Conservation (phyloP, 192 early-diverging fungal species). For the Backusella sp. region DNA sequence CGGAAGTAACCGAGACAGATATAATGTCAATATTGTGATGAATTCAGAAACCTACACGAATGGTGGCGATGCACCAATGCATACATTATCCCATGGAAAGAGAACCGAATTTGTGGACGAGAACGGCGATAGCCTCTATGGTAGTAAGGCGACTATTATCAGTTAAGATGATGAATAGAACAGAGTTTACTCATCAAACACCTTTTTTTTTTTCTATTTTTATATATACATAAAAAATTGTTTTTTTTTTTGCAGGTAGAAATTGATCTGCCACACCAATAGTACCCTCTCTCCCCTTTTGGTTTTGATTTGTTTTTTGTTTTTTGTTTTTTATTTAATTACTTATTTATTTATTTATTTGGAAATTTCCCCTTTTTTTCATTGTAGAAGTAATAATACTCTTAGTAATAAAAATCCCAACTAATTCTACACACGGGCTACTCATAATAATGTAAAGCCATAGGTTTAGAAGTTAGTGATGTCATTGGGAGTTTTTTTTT, state of each 20-base stretch:
- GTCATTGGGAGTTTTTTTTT: too few species aligned
- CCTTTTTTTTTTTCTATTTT: not conserved
- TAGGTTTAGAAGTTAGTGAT: too few species aligned
- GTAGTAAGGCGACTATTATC: conserved; percentile 7
- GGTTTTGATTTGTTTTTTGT: not conserved
- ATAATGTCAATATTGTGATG: not conserved
- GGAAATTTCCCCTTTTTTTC: too few species aligned
- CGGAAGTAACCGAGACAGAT: not conserved
- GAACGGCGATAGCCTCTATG: not conserved
- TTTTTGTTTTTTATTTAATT: too few species aligned
- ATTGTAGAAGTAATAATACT: not conserved
- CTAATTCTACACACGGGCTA: not conserved
- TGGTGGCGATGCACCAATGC: not conserved
- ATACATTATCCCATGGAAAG: not conserved
- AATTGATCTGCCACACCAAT: not conserved
- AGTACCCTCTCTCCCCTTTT: not conserved
- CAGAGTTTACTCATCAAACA: not conserved
- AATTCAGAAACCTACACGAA: not conserved
- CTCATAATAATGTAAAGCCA: too few species aligned
- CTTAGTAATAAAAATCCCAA: not conserved
- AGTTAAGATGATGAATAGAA: not conserved
- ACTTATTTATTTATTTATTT: not conserved
- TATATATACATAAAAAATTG: not conserved
- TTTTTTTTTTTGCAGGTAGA: not conserved
- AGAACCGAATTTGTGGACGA: not conserved